phyloP scores from a whole-genome alignment of 345 rosid species.

The Crucihimalaya himalaica region DNA sequence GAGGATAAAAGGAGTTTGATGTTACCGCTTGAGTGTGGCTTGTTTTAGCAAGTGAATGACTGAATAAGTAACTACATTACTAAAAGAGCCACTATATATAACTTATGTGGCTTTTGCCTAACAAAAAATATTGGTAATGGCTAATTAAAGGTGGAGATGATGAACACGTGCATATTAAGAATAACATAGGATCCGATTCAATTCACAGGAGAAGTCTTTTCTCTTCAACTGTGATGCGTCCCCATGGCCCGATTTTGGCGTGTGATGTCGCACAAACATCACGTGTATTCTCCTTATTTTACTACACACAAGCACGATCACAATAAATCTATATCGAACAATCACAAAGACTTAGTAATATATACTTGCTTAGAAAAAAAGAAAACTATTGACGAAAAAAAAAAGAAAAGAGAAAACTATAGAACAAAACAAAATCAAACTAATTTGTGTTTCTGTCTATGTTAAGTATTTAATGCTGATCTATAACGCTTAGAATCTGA shows the following conservation, averaged over 20 bases:
- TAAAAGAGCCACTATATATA: too few relatives aligned
- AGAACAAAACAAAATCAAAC: not conserved
- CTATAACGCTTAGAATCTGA: not conserved
- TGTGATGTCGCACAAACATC: slow-evolving; percentile 37
- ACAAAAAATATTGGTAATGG: not conserved
- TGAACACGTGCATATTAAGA: slow-evolving; percentile 21
- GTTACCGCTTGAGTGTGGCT: not conserved
- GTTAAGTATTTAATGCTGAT: not conserved
- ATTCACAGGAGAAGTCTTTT: slow-evolving; percentile 38
- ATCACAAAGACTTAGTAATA: slow-evolving; percentile 13
- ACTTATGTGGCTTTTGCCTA: not conserved
- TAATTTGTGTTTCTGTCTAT: not conserved
- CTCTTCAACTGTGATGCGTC: slow-evolving; percentile 35
- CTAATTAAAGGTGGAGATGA: slow-evolving; percentile 18
- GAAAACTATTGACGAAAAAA: slow-evolving; percentile 1
- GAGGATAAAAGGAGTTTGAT: not conserved
- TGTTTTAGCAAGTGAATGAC: not conserved
- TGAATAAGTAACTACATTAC: not conserved
- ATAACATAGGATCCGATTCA: slow-evolving; percentile 39
- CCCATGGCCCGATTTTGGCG: slow-evolving; percentile 38
- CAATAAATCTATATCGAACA: slow-evolving; percentile 16
- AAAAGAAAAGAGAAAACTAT: slow-evolving; percentile 1
- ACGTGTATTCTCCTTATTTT: slow-evolving; percentile 29
- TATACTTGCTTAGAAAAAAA: not conserved
- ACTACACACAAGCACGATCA: slow-evolving; percentile 24